phyloP scores from a whole-genome alignment of 768 basidiomycete genomes.

The Pleurotus citrinopileatus region DNA sequence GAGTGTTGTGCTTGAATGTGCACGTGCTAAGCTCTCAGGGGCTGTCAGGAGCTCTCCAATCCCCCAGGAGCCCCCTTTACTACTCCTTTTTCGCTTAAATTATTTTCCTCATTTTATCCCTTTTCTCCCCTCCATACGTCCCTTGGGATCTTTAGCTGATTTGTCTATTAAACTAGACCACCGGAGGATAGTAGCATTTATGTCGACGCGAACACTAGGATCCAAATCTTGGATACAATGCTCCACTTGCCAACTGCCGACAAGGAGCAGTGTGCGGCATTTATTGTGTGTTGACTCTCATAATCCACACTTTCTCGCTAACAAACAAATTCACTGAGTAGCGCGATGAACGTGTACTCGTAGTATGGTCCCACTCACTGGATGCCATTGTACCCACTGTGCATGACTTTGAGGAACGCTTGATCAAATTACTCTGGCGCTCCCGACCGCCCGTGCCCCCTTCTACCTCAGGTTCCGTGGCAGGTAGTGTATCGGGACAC shows the following conservation, averaged over 20 bases:
- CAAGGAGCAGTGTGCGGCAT: constrained; percentile 86
- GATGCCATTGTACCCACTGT: constrained; percentile 74
- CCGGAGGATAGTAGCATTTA: constrained; percentile 59
- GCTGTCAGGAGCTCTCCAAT: no score
- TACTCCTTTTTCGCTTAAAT: no score
- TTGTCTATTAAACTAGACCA: constrained; percentile 29
- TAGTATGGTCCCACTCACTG: constrained; percentile 82
- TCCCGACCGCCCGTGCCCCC: constrained; percentile 36
- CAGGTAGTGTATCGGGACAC: constrained; percentile 24
- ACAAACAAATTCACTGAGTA: no score
- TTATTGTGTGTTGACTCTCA: not conserved
- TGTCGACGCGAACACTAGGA: constrained; percentile 80
- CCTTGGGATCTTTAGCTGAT: not conserved
- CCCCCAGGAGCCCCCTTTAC: no score
- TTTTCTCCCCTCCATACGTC: not conserved
- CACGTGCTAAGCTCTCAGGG: no score
- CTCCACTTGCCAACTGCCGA: constrained; percentile 74
- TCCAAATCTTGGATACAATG: constrained; percentile 83
- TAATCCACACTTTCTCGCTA: not conserved
- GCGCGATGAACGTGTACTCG: constrained; percentile 81
- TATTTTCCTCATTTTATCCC: constrained; percentile 4
- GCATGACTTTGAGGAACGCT: constrained; percentile 70
- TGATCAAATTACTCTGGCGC: constrained; percentile 82
- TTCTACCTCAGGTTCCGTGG: constrained; percentile 19
- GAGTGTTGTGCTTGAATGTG: no score